Evolutionary conservation across 2,329 filamentous ascomycete species (phyloP), one percentile per base, ranked within the genome.

Genomic region (Xylaria arbuscula): DNA sequence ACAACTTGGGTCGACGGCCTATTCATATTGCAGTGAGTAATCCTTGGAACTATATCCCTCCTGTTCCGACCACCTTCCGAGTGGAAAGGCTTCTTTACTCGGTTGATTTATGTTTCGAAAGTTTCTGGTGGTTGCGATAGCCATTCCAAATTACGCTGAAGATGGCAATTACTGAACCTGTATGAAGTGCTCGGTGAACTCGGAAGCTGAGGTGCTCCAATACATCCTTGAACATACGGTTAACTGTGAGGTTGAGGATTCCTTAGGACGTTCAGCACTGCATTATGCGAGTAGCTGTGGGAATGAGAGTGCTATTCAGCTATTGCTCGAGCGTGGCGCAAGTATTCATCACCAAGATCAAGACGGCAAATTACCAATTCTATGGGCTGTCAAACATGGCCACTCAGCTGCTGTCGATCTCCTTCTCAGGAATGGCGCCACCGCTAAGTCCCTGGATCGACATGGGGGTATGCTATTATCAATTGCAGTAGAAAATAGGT

Each of bases 271-370:
- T 28, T 48, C 48, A 48, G 38, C 60, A 38, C 47, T 67, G 6
- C 47, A 50, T 34, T 67, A 67, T 40, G 60, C 65, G 2, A 63
- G 54, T 13, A 34, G 32, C 1, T 51, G 22, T 51, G 61, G 61
- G 11, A 36, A 53, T 10, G 42, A 42, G 55, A 17, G 2, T 36
- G 24, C 9, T 34, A 10, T 64, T 32, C 40, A 3, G 5, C 11
- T 60, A 5, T 13, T 68, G n/a, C n/a, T 67, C 19, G 2, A 24
- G 13, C 8, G 10, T 2, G 58, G 36, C 11, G 61, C 28, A 36
- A 22, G n/a, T 2, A 7, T 48, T 56, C 4, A 24, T 48, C 54
- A 8, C 17, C 7, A 55, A 15, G 38, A 54, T 48, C 2, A n/a
- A 15, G 5, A 17, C 13, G 15, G 10, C 36, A 15, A 22, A 9